Percentiles rank a stretch among this genome's conserved stretches.
Conservation (phyloP, 495 filamentous ascomycete genomes). For the Monascus purpureus region DNA sequence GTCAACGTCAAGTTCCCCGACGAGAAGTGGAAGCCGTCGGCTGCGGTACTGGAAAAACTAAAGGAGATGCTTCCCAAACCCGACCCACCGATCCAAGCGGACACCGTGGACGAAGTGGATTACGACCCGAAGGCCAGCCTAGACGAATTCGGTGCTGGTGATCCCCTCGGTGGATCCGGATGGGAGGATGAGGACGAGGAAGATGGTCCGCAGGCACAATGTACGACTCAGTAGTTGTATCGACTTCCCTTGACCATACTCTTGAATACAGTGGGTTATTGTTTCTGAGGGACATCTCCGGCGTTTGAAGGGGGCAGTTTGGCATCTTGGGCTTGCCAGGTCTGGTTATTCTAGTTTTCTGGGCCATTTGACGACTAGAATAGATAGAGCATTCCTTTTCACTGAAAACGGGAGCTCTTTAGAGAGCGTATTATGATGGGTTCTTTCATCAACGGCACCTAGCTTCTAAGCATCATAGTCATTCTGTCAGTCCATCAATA, state of each 20-base stretch:
- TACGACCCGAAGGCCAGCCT: slow-evolving; percentile 70
- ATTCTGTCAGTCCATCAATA: too few species aligned
- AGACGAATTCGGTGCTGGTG: slow-evolving; percentile 61
- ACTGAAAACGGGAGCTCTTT: too few species aligned
- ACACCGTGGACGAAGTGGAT: slow-evolving; percentile 73
- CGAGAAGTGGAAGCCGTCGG: slow-evolving; percentile 63
- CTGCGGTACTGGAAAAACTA: slow-evolving; percentile 50
- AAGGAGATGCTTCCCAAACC: slow-evolving; percentile 60
- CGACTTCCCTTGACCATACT: background rate
- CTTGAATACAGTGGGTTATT: too few species aligned
- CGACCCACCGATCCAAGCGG: slow-evolving; percentile 42
- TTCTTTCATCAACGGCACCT: too few species aligned
- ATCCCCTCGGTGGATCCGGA: slow-evolving; percentile 54
- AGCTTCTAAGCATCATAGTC: too few species aligned
- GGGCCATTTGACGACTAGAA: too few species aligned
- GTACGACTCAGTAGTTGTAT: slow-evolving; percentile 61
- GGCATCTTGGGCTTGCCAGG: too few species aligned
- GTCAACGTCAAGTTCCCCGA: slow-evolving; percentile 85
- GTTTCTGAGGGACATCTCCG: too few species aligned
- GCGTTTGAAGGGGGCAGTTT: too few species aligned
- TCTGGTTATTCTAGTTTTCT: too few species aligned
- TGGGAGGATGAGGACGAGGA: slow-evolving; percentile 75
- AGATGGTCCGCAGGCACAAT: slow-evolving; percentile 47
- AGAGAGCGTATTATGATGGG: too few species aligned
- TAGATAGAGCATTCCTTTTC: too few species aligned